Evolutionary conservation across 176 grass and related monocot genomes (phyloP).

Genomic region (Oryza nivara): DNA sequence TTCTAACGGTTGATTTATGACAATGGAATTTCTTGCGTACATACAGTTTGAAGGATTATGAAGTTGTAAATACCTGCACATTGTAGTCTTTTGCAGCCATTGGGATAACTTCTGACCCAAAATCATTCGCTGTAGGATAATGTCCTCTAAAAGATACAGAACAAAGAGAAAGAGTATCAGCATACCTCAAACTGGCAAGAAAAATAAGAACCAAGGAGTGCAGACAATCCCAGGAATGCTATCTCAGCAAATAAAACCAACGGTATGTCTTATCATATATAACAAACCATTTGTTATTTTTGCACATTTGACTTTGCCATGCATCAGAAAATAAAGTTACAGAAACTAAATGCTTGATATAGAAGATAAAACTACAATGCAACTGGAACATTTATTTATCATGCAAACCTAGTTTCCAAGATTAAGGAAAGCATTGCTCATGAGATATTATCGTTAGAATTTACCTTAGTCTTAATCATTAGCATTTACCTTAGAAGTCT

Average conservation of each 20-base stretch:
- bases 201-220: not conserved
- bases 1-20: not conserved
- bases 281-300: not conserved
- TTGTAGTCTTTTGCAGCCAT: conserved; percentile 72
- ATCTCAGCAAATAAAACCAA: not conserved
- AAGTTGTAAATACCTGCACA: conserved; percentile 57
- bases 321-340: conserved; percentile 1
- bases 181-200: not conserved
- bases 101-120: conserved; percentile 88
- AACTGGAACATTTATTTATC: not conserved
- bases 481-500: conserved; percentile 64
- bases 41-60: not conserved
- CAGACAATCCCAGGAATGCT: not conserved
- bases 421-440: not conserved
- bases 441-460: not conserved
- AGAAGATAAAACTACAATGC: conserved; percentile 12
- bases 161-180: not conserved
- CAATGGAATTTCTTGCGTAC: not conserved
- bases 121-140: conserved; percentile 84
- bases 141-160: conserved; percentile 53
- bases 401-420: not conserved
- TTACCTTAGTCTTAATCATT: conserved; percentile 62
- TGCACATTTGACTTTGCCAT: not conserved
- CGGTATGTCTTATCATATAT: not conserved
- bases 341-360: not conserved